Evolutionary conservation across 129 eudicot genomes (phyloP), one percentile per base, ranked within the genome.

Genomic region (Helianthus tuberosus): DNA sequence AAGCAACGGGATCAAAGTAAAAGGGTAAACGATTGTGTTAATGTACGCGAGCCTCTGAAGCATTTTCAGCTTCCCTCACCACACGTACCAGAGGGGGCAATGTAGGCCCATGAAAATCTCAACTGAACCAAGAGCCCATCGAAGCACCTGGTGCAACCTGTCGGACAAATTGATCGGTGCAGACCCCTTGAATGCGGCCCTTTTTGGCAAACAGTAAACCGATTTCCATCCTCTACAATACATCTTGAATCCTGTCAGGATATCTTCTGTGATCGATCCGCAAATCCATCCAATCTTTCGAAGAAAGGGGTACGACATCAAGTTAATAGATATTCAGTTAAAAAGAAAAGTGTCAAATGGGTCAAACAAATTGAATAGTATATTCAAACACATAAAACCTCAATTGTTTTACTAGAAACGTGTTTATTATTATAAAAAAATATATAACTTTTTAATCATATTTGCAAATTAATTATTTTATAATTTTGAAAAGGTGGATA

Each of bases 61-160:
- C 77, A 82, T 79, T 77, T 93, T 93, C 39, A 93, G 91, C 83
- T 93, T 93, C 48, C 98, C 98, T 2, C 93, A 97, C 68, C 79
- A 93, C 3, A 82, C 98, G 27, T 93, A 93, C 98, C 98, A 93
- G 43, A 93, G 89, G 0, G 98, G 97, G 79, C 98, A 93, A 80
- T 93, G 98, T 8, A 96, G 91, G 64, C 98, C 90, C 76, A 93
- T 79, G 84, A 93, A 93, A 60, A 93, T 93, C 74, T 93, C 98
- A 69, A 93, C 96, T 2, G 98, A 93, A 49, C 98, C 98, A 58
- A 93, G 96, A 86, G 98, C 98, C 98, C 98, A 93, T 64, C 98
- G 81, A 69, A 90, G 84, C 65, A 93, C 98, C 73, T 93, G 98
- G 80, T 93, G 98, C 93, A 93, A 80, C 83, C 98, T 68, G 62